Conservation (phyloP, 805 yeast genomes). For the Isabelozyma heimii region DNA sequence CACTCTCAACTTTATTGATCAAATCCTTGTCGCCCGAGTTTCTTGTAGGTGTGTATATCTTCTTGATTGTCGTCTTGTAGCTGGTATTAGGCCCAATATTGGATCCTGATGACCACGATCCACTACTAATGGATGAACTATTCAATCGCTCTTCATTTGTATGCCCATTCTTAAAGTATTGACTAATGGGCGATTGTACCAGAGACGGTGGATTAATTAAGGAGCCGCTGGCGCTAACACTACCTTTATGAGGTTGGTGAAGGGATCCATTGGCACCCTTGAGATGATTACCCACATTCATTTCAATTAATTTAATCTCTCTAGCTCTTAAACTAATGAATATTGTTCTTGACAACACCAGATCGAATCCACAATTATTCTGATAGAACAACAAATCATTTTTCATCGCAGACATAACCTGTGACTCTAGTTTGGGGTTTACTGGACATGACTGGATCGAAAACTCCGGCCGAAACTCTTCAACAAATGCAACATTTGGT, state of each 20-base stretch:
- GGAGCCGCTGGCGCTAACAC: background rate
- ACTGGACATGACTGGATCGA: slow-evolving; percentile 54
- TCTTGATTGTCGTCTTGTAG: slow-evolving; percentile 35
- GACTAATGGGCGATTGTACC: background rate
- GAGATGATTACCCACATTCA: slow-evolving; percentile 20
- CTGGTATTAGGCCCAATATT: slow-evolving; percentile 7
- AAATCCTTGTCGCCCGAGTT: slow-evolving; percentile 29
- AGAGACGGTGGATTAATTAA: background rate
- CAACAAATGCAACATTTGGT: slow-evolving; percentile 42
- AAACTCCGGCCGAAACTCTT: slow-evolving; percentile 53
- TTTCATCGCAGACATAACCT: slow-evolving; percentile 50
- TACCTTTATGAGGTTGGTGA: background rate
- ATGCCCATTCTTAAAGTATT: background rate
- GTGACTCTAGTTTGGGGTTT: slow-evolving; percentile 47
- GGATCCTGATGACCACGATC: background rate
- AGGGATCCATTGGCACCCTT: background rate
- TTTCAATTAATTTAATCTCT: slow-evolving; percentile 44
- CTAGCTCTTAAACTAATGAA: slow-evolving; percentile 44
- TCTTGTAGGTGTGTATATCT: slow-evolving; percentile 33
- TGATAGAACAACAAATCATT: slow-evolving; percentile 46
- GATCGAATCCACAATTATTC: slow-evolving; percentile 29
- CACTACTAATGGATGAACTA: background rate
- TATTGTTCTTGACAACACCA: slow-evolving; percentile 34
- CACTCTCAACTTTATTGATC: slow-evolving; percentile 23
- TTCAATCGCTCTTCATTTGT: background rate